Base-by-base conservation (phyloP, 768 basidiomycete genomes). In the Leucocoprinus sp. region DNA sequence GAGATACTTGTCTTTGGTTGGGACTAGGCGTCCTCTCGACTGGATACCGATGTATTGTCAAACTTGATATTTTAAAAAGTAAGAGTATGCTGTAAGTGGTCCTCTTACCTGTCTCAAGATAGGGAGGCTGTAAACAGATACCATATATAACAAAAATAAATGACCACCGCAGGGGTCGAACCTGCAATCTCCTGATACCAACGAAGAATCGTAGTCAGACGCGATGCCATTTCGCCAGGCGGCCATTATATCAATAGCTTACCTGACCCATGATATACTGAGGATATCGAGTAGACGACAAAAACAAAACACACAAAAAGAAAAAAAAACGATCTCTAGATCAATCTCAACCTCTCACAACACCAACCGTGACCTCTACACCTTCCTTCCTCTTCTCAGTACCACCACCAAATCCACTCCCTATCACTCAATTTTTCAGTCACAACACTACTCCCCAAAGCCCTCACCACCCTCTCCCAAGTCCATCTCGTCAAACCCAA, bases 191-290 rank as follows among this genome's bases (percentile, higher is more conserved):
- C 83, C 82, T 85, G 84, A 84, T 85, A 56, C n/a, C 31, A 14
- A 31, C n/a, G 3, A 11, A 54, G 44, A 11, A 54, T 83, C 82
- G 82, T 83, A 84, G 84, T 84, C 82, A 85, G 82, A 85, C 83
- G 82, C 84, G 83, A 84, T 87, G 82, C 84, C 84, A 85, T 84
- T 86, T 84, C 82, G 83, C 84, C 84, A 84, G 79, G 78, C 83
- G 81, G 80, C 82, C 83, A 31, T 31, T 7, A 31, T n/a, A n/a
- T n/a, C n/a, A n/a, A n/a, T n/a, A n/a, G n/a, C n/a, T n/a, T n/a
- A n/a, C n/a, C n/a, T n/a, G n/a, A n/a, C n/a, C n/a, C n/a, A n/a
- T n/a, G 26, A 27, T 5, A 27, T 27, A 11, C 26, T 27, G 26
- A 31, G 31, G 31, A 12, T 31, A 14, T 12, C 11, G 4, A 31